phyloP scores from a whole-genome alignment of 352 stramenopile species.

The Phytophthora pini region DNA sequence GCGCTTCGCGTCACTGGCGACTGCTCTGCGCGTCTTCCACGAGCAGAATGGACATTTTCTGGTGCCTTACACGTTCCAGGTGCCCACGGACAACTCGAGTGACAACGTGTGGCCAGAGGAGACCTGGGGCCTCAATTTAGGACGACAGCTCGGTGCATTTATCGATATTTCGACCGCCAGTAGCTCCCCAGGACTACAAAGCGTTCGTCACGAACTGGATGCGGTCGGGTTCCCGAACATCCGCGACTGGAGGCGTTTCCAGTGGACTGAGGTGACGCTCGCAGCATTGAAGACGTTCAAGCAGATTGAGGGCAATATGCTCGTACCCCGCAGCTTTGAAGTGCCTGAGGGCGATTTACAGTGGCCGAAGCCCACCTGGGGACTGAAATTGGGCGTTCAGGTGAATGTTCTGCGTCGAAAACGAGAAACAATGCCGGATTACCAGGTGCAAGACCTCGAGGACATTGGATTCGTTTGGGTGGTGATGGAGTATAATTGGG shows the following conservation, averaged over 20 bases:
- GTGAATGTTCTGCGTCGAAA: constrained; percentile 47
- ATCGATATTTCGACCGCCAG: constrained; percentile 14
- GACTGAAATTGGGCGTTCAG: constrained; percentile 41
- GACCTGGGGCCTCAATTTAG: constrained; percentile 48
- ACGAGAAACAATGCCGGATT: constrained; percentile 17
- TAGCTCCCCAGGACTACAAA: background rate
- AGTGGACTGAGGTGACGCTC: constrained; percentile 42
- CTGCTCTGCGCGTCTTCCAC: constrained; percentile 47
- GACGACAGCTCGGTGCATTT: constrained; percentile 40
- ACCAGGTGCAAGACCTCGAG: constrained; percentile 46
- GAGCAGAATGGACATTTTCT: constrained; percentile 50
- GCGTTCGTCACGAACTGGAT: constrained; percentile 32
- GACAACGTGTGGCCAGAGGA: constrained; percentile 44
- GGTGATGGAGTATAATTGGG: constrained; percentile 44
- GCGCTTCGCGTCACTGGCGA: constrained; percentile 24
- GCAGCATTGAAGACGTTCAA: constrained; percentile 44
- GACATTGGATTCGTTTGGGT: constrained; percentile 52
- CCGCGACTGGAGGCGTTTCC: constrained; percentile 50
- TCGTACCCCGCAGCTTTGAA: constrained; percentile 47
- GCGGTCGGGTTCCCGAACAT: constrained; percentile 39
- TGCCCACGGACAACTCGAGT: constrained; percentile 24
- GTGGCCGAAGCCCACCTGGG: constrained; percentile 50
- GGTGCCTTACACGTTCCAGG: constrained; percentile 46
- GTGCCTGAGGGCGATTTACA: constrained; percentile 32
- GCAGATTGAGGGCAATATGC: constrained; percentile 38